phyloP scores from a whole-genome alignment of 176 grass and related monocot species.

The maize (Zea mays) region Zm-B73-REFERENCE-NAM-5.0 NC_050098.1:10443001-10443500 shows the following conservation, averaged over 20 bases:
- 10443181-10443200: background rate
- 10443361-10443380: background rate
- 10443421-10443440: conserved; percentile 38
- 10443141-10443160: too few relatives aligned
- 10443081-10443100: background rate
- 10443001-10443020: background rate
- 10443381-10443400: background rate
- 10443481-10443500: conserved; percentile 1
- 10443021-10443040: too few relatives aligned
- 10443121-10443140: background rate
- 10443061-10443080: background rate
- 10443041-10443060: too few relatives aligned
- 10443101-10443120: background rate
- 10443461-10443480: background rate
- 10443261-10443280: background rate
- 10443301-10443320: background rate
- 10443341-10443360: conserved; percentile 30
- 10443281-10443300: conserved; percentile 38
- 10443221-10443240: conserved; percentile 43
- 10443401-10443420: conserved; percentile 45
- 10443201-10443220: background rate
- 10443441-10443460: conserved; percentile 34
- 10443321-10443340: conserved; percentile 3
- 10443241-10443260: conserved; percentile 1
- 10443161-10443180: too few relatives aligned